A percentile compares a stretch with the other conserved stretches of the same genome.
These are phyloP conservation scores for Hypoxylon cercidicola DNA, from an alignment of 495 filamentous ascomycete genomes.

Conservation along the genomic window DNA sequence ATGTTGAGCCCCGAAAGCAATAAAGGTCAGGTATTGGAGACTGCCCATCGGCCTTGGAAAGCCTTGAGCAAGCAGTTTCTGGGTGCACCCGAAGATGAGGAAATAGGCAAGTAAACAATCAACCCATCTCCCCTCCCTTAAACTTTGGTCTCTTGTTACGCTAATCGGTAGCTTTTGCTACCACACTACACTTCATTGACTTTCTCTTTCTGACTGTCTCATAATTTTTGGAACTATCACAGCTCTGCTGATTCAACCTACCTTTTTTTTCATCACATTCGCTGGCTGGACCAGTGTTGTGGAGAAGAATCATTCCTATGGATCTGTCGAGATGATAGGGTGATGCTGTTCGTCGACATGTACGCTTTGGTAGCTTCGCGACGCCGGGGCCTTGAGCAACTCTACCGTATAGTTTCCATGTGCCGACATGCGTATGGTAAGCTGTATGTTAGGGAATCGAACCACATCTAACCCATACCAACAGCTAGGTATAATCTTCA, in stretches of 20 bases:
- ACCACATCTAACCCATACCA: no score
- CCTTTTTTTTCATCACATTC: constrained; percentile 26
- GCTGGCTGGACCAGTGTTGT: constrained; percentile 17
- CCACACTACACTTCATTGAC: neutral
- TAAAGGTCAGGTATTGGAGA: constrained; percentile 27
- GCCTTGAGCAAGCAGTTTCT: constrained; percentile 16
- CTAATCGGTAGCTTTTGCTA: neutral
- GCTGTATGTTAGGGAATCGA: no score
- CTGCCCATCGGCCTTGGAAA: constrained; percentile 6
- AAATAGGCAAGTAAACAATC: no score
- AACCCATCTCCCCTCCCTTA: neutral
- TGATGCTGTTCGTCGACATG: neutral
- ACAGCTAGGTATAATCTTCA: neutral
- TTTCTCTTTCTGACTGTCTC: no score
- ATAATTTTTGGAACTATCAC: constrained; percentile 21
- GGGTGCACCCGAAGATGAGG: constrained; percentile 11
- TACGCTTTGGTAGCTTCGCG: no score
- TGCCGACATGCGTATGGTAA: no score
- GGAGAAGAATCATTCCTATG: constrained; percentile 9
- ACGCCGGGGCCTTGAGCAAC: no score
- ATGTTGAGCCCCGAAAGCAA: neutral
- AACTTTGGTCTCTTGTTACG: neutral
- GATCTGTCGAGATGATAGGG: neutral
- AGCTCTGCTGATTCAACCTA: constrained; percentile 23
- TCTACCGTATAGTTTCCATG: no score